Conservation (phyloP, 345 rosid genomes). For the Euphorbia tirucalli region DNA sequence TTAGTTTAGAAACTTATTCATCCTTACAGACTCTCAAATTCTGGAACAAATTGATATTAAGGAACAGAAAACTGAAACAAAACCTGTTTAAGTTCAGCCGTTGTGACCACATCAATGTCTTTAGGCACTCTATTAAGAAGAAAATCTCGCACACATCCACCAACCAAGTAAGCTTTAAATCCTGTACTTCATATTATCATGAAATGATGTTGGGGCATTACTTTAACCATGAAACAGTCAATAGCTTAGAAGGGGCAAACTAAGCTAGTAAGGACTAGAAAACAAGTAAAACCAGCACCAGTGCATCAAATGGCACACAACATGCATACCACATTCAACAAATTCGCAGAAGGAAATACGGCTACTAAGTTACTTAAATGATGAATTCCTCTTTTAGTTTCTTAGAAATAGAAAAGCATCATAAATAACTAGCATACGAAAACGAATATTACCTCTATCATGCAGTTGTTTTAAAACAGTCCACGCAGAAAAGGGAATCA, state of each 20-base stretch:
- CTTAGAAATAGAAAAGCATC: neutral
- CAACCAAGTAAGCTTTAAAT: constrained; percentile 77
- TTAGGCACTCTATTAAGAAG: constrained; percentile 68
- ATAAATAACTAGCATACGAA: neutral
- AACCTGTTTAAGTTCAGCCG: constrained; percentile 80
- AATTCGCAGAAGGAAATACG: neutral
- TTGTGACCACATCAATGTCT: constrained; percentile 93
- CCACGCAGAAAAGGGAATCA: constrained; percentile 55
- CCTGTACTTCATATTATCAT: constrained; percentile 40
- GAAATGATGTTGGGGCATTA: neutral
- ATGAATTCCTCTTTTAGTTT: neutral
- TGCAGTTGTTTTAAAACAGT: constrained; percentile 53
- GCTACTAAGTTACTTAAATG: neutral
- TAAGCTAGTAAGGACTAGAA: neutral
- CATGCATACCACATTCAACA: neutral
- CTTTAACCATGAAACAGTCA: neutral
- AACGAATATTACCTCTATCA: constrained; percentile 37
- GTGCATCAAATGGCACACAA: neutral
- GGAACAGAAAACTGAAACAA: neutral
- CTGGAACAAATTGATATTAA: neutral
- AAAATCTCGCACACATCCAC: constrained; percentile 96
- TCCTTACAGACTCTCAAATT: neutral
- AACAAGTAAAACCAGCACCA: constrained; percentile 12
- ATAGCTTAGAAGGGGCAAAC: neutral
- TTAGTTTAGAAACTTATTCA: neutral